Conservation (phyloP, 208 protist genomes). For the Entamoeba invadens region DNA sequence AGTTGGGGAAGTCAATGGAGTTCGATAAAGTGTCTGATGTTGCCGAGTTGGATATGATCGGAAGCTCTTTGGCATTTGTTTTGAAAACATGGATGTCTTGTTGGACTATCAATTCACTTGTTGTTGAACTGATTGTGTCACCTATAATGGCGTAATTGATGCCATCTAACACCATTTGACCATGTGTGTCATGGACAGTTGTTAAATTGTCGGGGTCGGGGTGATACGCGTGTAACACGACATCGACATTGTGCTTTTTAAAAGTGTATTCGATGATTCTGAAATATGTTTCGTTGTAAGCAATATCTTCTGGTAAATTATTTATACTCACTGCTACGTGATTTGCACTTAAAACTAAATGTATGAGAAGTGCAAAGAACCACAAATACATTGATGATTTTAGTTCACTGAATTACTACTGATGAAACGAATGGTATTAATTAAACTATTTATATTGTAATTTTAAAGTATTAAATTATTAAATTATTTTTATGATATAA, state of each 20-base stretch:
- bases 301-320: neutral
- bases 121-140: neutral
- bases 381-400: too few species aligned
- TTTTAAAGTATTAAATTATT: too few species aligned
- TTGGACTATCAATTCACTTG: neutral
- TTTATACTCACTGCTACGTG: neutral
- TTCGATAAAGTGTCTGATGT: neutral
- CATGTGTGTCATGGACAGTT: neutral
- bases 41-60: neutral
- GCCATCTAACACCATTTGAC: neutral
- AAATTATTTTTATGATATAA: too few species aligned
- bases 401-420: too few species aligned
- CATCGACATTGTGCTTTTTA: neutral
- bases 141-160: neutral
- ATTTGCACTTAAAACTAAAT: too few species aligned
- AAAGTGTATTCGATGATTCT: neutral
- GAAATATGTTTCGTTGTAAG: neutral
- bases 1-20: neutral
- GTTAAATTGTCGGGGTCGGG: neutral
- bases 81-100: neutral
- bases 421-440: too few species aligned
- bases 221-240: neutral
- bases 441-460: too few species aligned
- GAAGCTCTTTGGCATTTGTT: neutral
- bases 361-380: too few species aligned